Evolutionary conservation across 2,329 filamentous ascomycete genomes (phyloP).

Genomic region (Aspergillus calidoustus): DNA sequence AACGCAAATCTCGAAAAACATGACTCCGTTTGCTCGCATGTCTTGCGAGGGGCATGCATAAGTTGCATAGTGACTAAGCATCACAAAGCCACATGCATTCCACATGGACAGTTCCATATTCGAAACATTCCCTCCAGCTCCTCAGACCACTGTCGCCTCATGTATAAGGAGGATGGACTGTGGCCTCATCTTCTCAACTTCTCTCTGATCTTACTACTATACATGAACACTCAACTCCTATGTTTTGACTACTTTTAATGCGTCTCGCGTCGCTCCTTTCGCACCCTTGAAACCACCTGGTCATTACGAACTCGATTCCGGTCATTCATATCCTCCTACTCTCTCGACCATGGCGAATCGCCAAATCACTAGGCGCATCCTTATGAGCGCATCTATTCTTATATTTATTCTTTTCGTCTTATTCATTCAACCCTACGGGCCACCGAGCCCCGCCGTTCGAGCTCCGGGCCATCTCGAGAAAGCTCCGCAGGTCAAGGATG

Average conservation of each 20-base stretch:
- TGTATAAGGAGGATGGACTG: slow-evolving; percentile 8
- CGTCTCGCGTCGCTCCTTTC: not conserved
- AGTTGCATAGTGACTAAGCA: slow-evolving; percentile 15
- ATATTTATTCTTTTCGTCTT: slow-evolving; percentile 44
- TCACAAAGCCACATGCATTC: not conserved
- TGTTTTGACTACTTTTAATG: not conserved
- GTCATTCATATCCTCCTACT: not conserved
- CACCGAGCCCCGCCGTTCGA: slow-evolving; percentile 43
- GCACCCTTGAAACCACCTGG: not conserved
- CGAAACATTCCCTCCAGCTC: not conserved
- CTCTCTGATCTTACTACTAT: not conserved
- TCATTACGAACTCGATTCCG: not conserved
- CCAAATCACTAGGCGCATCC: slow-evolving; percentile 39
- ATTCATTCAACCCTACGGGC: slow-evolving; percentile 43
- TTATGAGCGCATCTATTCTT: slow-evolving; percentile 37
- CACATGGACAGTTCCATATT: slow-evolving; percentile 6
- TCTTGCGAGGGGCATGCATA: not conserved
- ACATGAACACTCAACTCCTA: not conserved
- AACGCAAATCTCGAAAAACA: not conserved
- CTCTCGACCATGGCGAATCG: slow-evolving; percentile 39
- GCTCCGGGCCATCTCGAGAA: slow-evolving; percentile 47
- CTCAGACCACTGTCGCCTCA: slow-evolving; percentile 6
- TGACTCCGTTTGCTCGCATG: not conserved
- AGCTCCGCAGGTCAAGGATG: slow-evolving; percentile 34
- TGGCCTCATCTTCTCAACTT: not conserved